Evolutionary conservation across 2,329 filamentous ascomycete species (phyloP).

Genomic region (Lecanoromycetidae sp.): DNA sequence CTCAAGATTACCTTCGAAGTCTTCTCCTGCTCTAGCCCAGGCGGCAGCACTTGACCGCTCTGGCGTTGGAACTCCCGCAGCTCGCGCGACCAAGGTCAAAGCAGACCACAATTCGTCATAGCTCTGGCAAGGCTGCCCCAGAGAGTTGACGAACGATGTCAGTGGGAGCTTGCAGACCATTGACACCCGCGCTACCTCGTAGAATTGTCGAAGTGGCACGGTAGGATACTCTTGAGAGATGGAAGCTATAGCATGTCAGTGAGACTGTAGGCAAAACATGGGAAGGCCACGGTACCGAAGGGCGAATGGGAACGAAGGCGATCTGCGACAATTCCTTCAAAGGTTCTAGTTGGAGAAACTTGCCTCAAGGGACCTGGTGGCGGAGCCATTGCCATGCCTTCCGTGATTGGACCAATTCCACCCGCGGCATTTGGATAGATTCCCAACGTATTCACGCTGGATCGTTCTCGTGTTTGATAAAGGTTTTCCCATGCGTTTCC

Average conservation of each 20-base stretch:
- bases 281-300: conserved; percentile 1
- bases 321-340: background rate
- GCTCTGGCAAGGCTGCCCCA: background rate
- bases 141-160: background rate
- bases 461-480: too few species aligned
- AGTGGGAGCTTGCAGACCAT: conserved; percentile 9
- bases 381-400: too few species aligned
- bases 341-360: too few species aligned
- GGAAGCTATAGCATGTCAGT: too few species aligned
- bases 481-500: background rate
- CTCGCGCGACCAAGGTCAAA: background rate
- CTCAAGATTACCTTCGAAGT: too few species aligned
- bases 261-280: background rate
- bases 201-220: conserved; percentile 13
- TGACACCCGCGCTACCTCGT: conserved; percentile 14
- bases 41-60: too few species aligned
- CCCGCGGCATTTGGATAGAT: too few species aligned
- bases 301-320: background rate
- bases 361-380: too few species aligned
- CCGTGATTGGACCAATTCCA: too few species aligned
- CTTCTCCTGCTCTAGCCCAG: too few species aligned
- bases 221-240: background rate
- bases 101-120: conserved; percentile 14
- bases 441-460: too few species aligned
- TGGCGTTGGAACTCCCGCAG: background rate